phyloP scores from a whole-genome alignment of 192 early-diverging fungal species.

The Polychytrium aggregatum region DNA sequence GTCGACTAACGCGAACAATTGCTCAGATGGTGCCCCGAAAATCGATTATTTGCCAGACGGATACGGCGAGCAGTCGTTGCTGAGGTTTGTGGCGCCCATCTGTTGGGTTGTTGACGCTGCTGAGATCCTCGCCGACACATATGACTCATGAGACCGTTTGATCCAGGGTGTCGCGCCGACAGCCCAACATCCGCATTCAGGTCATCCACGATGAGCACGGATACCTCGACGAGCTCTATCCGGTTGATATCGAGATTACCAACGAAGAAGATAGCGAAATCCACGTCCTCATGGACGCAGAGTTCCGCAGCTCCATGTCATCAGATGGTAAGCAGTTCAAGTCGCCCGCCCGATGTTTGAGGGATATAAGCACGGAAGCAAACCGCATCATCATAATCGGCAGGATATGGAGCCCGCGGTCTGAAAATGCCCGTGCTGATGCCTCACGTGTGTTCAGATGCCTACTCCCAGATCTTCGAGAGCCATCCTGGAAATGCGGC shows the following conservation, averaged over 20 bases:
- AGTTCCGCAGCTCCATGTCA: conserved; percentile 39
- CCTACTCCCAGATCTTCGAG: background rate
- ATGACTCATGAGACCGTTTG: background rate
- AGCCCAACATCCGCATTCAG: conserved; percentile 47
- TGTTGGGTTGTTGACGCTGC: background rate
- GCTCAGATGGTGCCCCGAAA: background rate
- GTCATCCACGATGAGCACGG: conserved; percentile 45
- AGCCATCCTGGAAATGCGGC: background rate
- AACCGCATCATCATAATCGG: background rate
- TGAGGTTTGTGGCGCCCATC: conserved; percentile 20
- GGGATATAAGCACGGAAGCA: no score
- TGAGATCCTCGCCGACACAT: background rate
- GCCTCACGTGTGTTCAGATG: background rate
- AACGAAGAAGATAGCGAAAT: conserved; percentile 53
- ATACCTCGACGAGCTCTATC: conserved; percentile 56
- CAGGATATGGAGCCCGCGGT: background rate
- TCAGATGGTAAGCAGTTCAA: conserved; percentile 16
- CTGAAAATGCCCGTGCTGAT: background rate
- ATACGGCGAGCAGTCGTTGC: conserved; percentile 34
- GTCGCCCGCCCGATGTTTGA: background rate
- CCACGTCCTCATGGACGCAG: conserved; percentile 45
- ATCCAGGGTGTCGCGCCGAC: conserved; percentile 39
- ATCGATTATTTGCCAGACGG: conserved; percentile 28
- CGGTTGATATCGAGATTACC: conserved; percentile 42
- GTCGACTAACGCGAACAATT: no score